These are phyloP conservation scores for Pleurotus tuber-regium DNA, from an alignment of 768 basidiomycete species.

Conservation along the genomic window DNA sequence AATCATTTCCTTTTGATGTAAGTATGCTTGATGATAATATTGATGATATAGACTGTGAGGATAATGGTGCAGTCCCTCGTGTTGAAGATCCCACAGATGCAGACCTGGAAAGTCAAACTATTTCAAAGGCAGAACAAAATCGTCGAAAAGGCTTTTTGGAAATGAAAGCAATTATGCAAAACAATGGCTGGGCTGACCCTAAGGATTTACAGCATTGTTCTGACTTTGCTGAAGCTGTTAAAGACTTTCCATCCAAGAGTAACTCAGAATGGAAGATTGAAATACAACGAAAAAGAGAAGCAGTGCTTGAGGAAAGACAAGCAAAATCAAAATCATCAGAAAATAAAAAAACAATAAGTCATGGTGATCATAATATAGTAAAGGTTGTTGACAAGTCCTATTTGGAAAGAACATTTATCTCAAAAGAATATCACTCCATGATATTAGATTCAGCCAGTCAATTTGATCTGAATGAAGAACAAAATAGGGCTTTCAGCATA, in stretches of 20 bases:
- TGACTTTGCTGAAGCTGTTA: too few species aligned
- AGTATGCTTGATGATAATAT: not conserved
- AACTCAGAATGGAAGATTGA: not conserved
- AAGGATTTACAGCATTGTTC: not conserved
- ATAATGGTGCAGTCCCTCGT: too few species aligned
- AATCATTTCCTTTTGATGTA: not conserved
- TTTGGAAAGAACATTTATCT: conserved; percentile 15
- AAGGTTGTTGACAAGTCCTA: conserved; percentile 25
- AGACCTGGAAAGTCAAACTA: not conserved
- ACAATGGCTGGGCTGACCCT: not conserved
- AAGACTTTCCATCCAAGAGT: too few species aligned
- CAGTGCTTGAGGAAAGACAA: not conserved
- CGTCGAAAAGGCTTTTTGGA: not conserved
- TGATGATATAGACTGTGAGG: not conserved
- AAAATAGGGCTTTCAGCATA: conserved; percentile 28
- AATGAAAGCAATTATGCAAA: not conserved
- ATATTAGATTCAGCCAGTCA: not conserved
- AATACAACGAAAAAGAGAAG: not conserved
- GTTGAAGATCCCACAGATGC: too few species aligned
- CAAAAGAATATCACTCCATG: not conserved
- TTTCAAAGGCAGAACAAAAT: not conserved
- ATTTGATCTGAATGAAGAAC: conserved; percentile 25
- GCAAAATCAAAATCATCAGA: not conserved
- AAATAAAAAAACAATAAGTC: not conserved
- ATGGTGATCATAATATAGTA: conserved; percentile 12